Percentiles rank a stretch among this genome's conserved stretches.
Conservation (phyloP, 164 flowering plant genomes). For the Vitis riparia region DNA sequence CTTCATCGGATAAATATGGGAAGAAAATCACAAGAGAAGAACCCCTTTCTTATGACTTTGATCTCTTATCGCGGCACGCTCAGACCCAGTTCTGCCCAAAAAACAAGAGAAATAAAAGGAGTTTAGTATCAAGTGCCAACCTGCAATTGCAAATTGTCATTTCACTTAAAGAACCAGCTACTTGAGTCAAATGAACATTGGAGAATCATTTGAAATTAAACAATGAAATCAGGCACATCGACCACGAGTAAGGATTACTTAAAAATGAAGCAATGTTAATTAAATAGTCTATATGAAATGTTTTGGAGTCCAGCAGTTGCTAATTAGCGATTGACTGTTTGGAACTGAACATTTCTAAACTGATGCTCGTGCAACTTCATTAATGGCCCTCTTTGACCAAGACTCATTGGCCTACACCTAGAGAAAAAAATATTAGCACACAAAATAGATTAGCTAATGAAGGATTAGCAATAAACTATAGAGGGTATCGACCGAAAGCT, state of each 20-base stretch:
- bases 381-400: neutral
- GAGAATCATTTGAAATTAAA: neutral
- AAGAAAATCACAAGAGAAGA: conserved; percentile 4
- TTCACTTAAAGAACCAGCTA: neutral
- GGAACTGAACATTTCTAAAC: neutral
- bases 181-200: neutral
- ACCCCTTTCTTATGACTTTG: neutral
- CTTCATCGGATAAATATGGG: neutral
- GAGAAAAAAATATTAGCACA: neutral
- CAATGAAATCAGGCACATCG: neutral
- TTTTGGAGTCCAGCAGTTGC: neutral
- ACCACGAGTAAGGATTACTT: neutral
- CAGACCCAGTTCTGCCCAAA: conserved; percentile 52
- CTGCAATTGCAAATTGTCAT: too few relatives aligned
- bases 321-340: neutral
- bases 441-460: neutral
- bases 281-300: neutral
- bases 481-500: too few relatives aligned
- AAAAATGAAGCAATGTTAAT: neutral
- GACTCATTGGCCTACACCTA: neutral
- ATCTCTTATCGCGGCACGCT: conserved; percentile 51
- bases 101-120: neutral
- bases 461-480: neutral
- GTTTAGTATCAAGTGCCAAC: neutral
- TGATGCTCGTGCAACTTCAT: neutral